phyloP scores from a whole-genome alignment of 768 basidiomycete species.

The Phanerochaete sordida region DNA sequence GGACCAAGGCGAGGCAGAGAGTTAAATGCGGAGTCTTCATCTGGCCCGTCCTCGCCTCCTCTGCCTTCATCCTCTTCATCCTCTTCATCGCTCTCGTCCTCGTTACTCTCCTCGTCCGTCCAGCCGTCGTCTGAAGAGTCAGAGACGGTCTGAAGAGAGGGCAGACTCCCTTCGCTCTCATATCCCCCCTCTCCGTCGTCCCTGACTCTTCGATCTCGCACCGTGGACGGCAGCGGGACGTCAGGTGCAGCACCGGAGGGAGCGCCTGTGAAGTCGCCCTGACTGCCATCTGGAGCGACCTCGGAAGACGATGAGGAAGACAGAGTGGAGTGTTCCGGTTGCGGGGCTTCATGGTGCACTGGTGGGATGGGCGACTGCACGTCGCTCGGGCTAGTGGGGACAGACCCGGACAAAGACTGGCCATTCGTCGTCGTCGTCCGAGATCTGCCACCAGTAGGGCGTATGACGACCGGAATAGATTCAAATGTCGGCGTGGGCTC shows the following conservation, averaged over 20 bases:
- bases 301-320: no score
- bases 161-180: slow-evolving; percentile 17
- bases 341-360: no score
- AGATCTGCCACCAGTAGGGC: no score
- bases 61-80: neutral
- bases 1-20: neutral
- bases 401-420: no score
- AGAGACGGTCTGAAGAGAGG: slow-evolving; percentile 21
- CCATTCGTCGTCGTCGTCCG: no score
- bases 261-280: no score
- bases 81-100: neutral
- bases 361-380: no score
- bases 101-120: neutral
- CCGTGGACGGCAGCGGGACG: neutral
- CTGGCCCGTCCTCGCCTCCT: neutral
- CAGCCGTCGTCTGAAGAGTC: slow-evolving; percentile 18
- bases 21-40: neutral
- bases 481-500: no score
- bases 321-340: no score
- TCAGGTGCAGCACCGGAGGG: neutral
- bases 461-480: no score
- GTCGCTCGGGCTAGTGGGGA: no score
- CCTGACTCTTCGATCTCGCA: neutral
- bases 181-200: slow-evolving; percentile 1
- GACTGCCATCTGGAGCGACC: no score